These are phyloP conservation scores for Venustampulla echinocandica DNA, from an alignment of 495 filamentous ascomycete genomes.

Conservation along the genomic window DNA sequence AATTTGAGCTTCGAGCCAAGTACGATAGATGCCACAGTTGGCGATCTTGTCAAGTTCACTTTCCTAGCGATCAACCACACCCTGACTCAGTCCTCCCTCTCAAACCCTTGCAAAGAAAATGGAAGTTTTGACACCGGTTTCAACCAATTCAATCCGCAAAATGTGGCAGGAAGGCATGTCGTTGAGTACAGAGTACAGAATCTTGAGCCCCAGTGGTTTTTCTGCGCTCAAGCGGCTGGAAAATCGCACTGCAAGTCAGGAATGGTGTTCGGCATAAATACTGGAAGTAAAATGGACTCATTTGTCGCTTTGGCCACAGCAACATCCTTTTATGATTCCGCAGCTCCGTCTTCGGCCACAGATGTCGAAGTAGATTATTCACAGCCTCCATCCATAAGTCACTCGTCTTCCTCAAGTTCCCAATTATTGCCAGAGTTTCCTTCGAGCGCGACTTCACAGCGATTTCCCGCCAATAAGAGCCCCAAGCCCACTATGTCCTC, in stretches of 20 bases:
- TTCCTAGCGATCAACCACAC: conserved; percentile 19
- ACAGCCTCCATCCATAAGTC: too few species aligned
- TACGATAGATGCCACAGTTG: conserved; percentile 2
- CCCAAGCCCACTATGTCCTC: too few species aligned
- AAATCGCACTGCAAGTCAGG: conserved; percentile 1
- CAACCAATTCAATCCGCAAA: conserved; percentile 20
- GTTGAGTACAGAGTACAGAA: not conserved
- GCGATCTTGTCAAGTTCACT: conserved; percentile 14
- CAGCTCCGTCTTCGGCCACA: too few species aligned
- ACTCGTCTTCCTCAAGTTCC: too few species aligned
- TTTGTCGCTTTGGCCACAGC: too few species aligned
- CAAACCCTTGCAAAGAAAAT: conserved; percentile 5
- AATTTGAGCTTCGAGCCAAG: conserved; percentile 4
- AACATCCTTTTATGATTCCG: too few species aligned
- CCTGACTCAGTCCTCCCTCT: conserved; percentile 18
- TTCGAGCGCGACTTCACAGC: too few species aligned
- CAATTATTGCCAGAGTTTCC: too few species aligned
- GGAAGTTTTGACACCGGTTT: conserved; percentile 10
- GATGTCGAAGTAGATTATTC: too few species aligned
- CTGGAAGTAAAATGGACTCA: not conserved
- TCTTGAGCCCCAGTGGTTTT: conserved; percentile 1
- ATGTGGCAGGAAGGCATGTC: not conserved
- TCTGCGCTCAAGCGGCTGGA: not conserved
- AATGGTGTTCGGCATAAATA: conserved; percentile 4
- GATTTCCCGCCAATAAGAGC: too few species aligned